Base-by-base conservation (phyloP, 2,329 filamentous ascomycete species). In the Colletotrichum cereale region DNA sequence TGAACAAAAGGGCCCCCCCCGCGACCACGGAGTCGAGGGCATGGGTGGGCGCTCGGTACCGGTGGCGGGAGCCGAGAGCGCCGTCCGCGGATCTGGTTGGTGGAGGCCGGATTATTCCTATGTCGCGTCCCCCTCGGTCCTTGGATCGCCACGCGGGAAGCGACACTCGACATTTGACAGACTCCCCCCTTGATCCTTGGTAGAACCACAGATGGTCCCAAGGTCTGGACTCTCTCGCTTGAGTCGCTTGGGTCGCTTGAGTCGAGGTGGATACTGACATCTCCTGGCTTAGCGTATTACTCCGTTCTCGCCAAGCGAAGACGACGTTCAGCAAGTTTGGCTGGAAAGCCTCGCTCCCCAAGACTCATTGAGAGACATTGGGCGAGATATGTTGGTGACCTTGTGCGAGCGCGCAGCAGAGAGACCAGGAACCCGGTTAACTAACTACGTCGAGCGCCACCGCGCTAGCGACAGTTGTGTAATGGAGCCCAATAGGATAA, bases 391-490 rank as follows among this genome's bases (percentile, higher is more conserved):
- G 68, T 68, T 60, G 42, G 64, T 31, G 67, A 56, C 48, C 24
- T 58, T 57, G 56, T 67, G 52, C 38, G 44, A 68, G 52, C 16
- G 58, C 34, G 50, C 58, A 53, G 44, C 50, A 8, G 21, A 58
- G 7, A n/a, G 11, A 24, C 44, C 18, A 24, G 18, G 7, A 63
- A 38, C 21, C 38, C 18, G 53, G 68, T 64, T 8, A 21, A 11
- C 42, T 21, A n/a, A n/a, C 8, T 47, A 47, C 42, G n/a, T 16
- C 63, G 68, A 55, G 38, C 68, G 68, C 65, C 65, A 71, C 68
- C 36, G 29, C 52, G 68, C 68, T 68, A 68, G 52, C 68, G 65
- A 65, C 53, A 68, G 68, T 68, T 71, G 58, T 55, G 68, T 31
- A 48, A 58, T 44, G 26, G 21, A 62, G 42, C 24, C 36, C 14